Percentiles rank a stretch among this genome's conserved stretches.
phyloP scores from a whole-genome alignment of 192 early-diverging fungal species.

The Geranomyces variabilis region DNA sequence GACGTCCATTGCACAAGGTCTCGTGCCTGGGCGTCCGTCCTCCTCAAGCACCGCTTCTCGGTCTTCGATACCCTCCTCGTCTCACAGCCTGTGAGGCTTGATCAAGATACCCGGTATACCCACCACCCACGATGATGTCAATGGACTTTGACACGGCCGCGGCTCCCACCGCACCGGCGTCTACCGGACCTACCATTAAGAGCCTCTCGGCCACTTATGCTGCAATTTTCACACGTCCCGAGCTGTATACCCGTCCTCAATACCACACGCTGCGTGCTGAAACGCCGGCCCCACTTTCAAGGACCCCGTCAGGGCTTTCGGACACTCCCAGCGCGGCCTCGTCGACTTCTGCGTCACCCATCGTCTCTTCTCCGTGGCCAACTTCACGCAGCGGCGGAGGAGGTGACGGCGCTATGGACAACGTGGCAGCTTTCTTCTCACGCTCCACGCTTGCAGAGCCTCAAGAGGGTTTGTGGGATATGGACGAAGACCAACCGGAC shows the following conservation, averaged over 20 bases:
- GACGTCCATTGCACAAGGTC: too few relatives aligned
- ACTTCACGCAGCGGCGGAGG: background rate
- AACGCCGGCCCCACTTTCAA: background rate
- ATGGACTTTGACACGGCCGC: conserved; percentile 6
- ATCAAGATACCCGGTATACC: background rate
- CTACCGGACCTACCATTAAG: background rate
- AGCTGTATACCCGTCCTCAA: conserved; percentile 8
- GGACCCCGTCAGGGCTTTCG: background rate
- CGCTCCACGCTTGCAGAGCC: background rate
- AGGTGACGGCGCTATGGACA: background rate
- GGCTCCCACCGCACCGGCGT: background rate
- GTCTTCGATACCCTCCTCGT: background rate
- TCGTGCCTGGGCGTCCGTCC: background rate
- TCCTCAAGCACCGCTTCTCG: background rate
- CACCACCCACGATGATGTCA: conserved; percentile 9
- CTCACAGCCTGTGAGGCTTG: background rate
- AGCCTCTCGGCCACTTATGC: background rate
- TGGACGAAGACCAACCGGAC: conserved; percentile 5
- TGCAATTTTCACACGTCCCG: background rate
- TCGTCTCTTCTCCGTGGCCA: background rate
- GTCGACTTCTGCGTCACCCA: background rate
- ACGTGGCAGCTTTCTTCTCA: background rate
- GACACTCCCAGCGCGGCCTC: background rate
- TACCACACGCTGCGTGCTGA: background rate
- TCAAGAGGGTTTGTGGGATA: conserved; percentile 4